phyloP scores from a whole-genome alignment of 805 yeast genomes.

The Lachancea waltii region DNA sequence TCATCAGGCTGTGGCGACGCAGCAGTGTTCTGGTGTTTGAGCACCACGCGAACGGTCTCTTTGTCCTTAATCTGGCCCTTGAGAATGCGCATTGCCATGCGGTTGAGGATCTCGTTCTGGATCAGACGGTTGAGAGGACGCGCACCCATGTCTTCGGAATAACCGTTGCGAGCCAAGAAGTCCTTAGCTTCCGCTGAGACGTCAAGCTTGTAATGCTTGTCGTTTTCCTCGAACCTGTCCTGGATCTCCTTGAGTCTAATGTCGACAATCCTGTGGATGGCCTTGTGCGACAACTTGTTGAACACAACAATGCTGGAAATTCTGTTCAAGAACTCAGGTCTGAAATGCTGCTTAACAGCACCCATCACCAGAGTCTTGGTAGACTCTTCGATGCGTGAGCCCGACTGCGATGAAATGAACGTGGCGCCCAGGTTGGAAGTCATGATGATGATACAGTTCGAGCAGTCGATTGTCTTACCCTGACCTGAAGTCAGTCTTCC shows the following conservation, averaged over 20 bases:
- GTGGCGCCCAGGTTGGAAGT: conserved; percentile 97
- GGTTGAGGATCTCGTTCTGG: conserved; percentile 81
- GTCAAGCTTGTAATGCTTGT: conserved; percentile 65
- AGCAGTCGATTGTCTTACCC: conserved; percentile 89
- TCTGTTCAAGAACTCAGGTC: conserved; percentile 96
- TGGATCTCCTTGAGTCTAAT: conserved; percentile 82
- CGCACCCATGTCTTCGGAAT: conserved; percentile 92
- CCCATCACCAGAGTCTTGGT: conserved; percentile 77
- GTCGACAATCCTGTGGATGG: conserved; percentile 85
- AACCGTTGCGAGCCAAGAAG: conserved; percentile 79
- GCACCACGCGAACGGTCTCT: conserved; percentile 67
- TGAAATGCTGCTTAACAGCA: conserved; percentile 80
- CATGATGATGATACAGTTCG: conserved; percentile 90
- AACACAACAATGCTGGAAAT: conserved; percentile 89
- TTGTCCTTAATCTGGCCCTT: conserved; percentile 84
- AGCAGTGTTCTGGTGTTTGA: conserved; percentile 26
- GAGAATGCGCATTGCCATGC: conserved; percentile 79
- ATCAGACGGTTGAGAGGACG: conserved; percentile 91
- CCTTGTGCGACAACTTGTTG: conserved; percentile 85
- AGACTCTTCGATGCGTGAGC: conserved; percentile 55
- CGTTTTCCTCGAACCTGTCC: conserved; percentile 75
- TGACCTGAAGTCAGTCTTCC: conserved; percentile 93
- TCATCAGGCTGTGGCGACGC: conserved; percentile 37
- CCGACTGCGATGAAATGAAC: conserved; percentile 62
- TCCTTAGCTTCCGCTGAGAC: conserved; percentile 74